Evolutionary conservation across 2,329 filamentous ascomycete species (phyloP), one percentile per base, ranked within the genome.

Genomic region (Thielaviopsis ethacetica): DNA sequence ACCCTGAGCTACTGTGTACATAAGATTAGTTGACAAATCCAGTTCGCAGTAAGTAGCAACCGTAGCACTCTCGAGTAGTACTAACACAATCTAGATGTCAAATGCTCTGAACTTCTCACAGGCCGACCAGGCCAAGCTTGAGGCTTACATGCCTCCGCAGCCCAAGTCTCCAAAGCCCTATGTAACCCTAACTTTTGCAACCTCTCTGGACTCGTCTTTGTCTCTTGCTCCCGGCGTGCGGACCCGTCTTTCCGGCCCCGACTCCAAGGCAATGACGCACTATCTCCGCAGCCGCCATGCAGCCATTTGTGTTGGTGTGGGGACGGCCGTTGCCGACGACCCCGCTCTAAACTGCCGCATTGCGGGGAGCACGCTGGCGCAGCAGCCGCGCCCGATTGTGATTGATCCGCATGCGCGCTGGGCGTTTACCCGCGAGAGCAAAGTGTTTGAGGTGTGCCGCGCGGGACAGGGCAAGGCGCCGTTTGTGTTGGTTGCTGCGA

Each of bases 191-290:
- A 96, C 91, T 13, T 97, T 91, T 70, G 91, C 93, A 22, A 86
- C 85, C 6, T 96, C 91, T 3, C 84, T 98, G 64, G 91, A 97
- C 72, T 85, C 86, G 49, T 81, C 83, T 58, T 77, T 94, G 56
- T 81, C 90, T 1, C 77, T 91, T 27, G 77, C 84, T 0, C 88
- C 89, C 0, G 90, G 90, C 15, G 76, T 82, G n/a, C 86, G 86
- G 64, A 97, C 91, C 1, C 76, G 80, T 0, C 79, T 97, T 15
- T 97, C 91, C 1, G 91, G 91, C 3, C 80, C 85, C 0, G 77
- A 84, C 63, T 88, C 88, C 44, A 95, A 95, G 71, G 80, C 87
- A 57, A 94, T 97, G 88, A 96, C 91, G 0, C 91, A 97, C 71
- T 88, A 86, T 68, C 79, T 97, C 27, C 87, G 91, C 65, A 84